Evolutionary conservation across 495 filamentous ascomycete species (phyloP), one percentile per base, ranked within the genome.

Genomic region (Neurospora sp.): DNA sequence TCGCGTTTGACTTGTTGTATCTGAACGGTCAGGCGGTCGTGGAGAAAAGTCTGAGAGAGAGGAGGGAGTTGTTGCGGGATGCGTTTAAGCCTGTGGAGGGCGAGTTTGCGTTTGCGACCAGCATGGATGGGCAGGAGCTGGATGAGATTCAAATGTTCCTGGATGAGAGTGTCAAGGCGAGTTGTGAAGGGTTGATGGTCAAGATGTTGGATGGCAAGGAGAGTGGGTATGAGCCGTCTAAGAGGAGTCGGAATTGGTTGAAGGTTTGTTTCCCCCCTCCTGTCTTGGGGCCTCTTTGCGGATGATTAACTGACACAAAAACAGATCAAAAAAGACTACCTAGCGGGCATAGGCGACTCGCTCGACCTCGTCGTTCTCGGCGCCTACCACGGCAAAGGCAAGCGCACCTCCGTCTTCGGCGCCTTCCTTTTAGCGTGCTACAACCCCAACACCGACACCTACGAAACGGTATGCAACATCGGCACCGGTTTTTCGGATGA

Each of bases 391-490:
- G 96, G 96, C 77, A 93, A 90, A 77, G 96, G 96, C 74, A 99
- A 98, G 81, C 93, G 96, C 69, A 97, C 96, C 0, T 94, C 91
- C 0, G 91, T 94, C 39, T 99, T 97, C 78, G 96, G 96, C 71
- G 93, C 96, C 37, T 99, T 98, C 86, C 86, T 98, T 16, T 85
- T 99, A 0, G 96, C 94, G 2, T 97, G 94, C 81, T 97, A 96
- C 85, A 98, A 97, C 82, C 80, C 90, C 3, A 84, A 79, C 48
- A 87, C 84, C 16, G 91, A 99, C 71, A 89, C 81, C 11, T 98
- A 94, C 82, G 96, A 99, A 81, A 96, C 93, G 0, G 91, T 98
- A 35, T 99, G 96, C 87, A 99, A 99, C 79, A 98, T 99, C 75
- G 96, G 96, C 73, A 99, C 96, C 3, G 96, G 96, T 2, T 99